These are phyloP conservation scores for Paracorniculantispora psalliotae DNA, from an alignment of 2,329 filamentous ascomycete species.

Conservation along the genomic window DNA sequence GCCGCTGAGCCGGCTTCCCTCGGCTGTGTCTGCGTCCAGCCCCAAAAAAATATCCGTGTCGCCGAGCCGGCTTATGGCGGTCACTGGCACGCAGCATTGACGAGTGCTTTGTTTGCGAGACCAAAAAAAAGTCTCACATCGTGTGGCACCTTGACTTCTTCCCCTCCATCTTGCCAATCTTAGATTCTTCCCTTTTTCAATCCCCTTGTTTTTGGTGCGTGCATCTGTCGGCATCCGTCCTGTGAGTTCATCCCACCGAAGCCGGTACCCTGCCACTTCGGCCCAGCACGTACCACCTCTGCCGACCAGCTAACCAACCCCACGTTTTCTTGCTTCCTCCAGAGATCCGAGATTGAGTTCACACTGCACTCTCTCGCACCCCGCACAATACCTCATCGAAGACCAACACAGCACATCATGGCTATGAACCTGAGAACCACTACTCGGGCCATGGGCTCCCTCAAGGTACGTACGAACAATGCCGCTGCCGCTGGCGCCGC, in stretches of 20 bases:
- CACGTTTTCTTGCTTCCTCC: background rate
- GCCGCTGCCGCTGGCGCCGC: background rate
- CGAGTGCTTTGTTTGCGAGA: background rate
- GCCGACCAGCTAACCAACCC: conserved; percentile 8
- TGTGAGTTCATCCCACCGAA: background rate
- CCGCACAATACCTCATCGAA: background rate
- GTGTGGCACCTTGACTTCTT: background rate
- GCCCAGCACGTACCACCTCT: too few relatives aligned
- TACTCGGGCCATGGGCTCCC: conserved; percentile 56
- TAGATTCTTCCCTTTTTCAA: background rate
- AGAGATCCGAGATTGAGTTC: conserved; percentile 13
- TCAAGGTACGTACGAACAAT: conserved; percentile 50
- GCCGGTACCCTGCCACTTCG: too few relatives aligned
- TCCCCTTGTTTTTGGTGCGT: background rate
- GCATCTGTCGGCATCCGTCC: too few relatives aligned
- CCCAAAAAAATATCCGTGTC: conserved; percentile 12
- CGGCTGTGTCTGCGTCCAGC: conserved; percentile 13
- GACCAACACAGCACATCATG: conserved; percentile 40
- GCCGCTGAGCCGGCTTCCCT: conserved; percentile 13
- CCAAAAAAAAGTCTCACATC: conserved; percentile 12
- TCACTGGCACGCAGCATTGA: conserved; percentile 1
- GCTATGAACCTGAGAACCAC: conserved; percentile 59
- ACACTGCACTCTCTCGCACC: too few relatives aligned
- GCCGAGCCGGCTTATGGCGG: conserved; percentile 10
- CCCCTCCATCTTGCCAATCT: background rate